phyloP scores from a whole-genome alignment of 192 early-diverging fungal genomes.

The Gaertneriomyces semiglobifer region DNA sequence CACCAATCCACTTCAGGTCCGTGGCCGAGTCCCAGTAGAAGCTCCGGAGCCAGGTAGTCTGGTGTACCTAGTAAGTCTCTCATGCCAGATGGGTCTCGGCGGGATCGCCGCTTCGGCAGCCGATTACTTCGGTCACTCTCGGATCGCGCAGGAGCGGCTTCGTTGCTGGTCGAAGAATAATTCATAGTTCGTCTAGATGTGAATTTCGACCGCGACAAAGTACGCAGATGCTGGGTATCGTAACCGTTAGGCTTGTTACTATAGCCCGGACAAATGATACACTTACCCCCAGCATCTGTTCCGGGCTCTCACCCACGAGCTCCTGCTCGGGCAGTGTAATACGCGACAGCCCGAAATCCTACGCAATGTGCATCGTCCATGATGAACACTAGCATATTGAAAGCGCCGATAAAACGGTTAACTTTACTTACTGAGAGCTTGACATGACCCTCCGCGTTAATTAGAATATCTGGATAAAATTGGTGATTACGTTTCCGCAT shows the following conservation, averaged over 20 bases:
- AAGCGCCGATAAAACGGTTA: background rate
- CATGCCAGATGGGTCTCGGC: too few relatives aligned
- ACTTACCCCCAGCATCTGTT: slow-evolving; percentile 18
- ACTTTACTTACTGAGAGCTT: slow-evolving; percentile 65
- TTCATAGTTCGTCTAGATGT: slow-evolving; percentile 25
- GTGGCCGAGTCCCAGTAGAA: slow-evolving; percentile 82
- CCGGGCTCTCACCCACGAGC: slow-evolving; percentile 7
- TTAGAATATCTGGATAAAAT: slow-evolving; percentile 64
- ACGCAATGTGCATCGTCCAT: background rate
- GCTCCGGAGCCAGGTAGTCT: slow-evolving; percentile 91
- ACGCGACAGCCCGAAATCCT: slow-evolving; percentile 90
- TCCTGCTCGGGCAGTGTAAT: slow-evolving; percentile 65
- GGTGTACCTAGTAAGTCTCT: slow-evolving; percentile 69
- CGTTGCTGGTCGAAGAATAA: background rate
- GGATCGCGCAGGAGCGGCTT: too few relatives aligned
- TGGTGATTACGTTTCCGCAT: slow-evolving; percentile 4
- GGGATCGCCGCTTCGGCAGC: too few relatives aligned
- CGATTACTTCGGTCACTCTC: too few relatives aligned
- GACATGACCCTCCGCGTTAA: slow-evolving; percentile 84
- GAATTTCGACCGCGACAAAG: slow-evolving; percentile 9
- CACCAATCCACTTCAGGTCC: slow-evolving; percentile 92
- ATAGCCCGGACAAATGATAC: background rate
- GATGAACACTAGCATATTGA: background rate
- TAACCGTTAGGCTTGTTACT: background rate
- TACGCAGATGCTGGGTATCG: slow-evolving; percentile 3